Percentiles rank a stretch among this genome's conserved stretches.
Conservation (phyloP, 192 early-diverging fungal genomes). For the Piromyces sp. region DNA sequence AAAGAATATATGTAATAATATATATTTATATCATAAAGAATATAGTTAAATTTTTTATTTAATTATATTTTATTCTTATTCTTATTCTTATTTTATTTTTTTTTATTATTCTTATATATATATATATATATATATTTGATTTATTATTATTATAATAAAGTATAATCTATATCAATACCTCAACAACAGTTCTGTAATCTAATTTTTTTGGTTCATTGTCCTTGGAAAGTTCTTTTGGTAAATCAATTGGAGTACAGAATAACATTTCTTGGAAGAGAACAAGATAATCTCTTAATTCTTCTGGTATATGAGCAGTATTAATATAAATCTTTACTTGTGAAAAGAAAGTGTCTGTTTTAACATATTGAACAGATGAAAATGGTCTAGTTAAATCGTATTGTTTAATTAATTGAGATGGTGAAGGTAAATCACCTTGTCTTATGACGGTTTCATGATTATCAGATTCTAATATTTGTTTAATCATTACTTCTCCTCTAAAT, state of each 20-base stretch:
- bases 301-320: conserved; percentile 28
- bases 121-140: too few species aligned
- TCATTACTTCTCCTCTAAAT: conserved; percentile 4
- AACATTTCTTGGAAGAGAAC: conserved; percentile 63
- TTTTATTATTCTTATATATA: too few species aligned
- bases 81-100: too few species aligned
- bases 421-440: not conserved
- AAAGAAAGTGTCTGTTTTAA: conserved; percentile 51
- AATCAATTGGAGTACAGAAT: conserved; percentile 30
- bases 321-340: conserved; percentile 34
- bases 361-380: conserved; percentile 32
- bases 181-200: conserved; percentile 8
- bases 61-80: too few species aligned
- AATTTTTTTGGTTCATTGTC: conserved; percentile 10
- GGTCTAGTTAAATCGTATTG: conserved; percentile 9
- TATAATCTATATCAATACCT: conserved; percentile 8
- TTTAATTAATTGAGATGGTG: conserved; percentile 1
- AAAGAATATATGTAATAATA: too few species aligned
- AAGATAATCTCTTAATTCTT: conserved; percentile 43
- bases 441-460: not conserved
- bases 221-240: conserved; percentile 11
- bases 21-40: too few species aligned
- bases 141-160: not conserved
- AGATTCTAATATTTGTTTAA: conserved; percentile 2
- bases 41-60: too few species aligned